Evolutionary conservation across 257 asterid species (phyloP), one percentile per base, ranked within the genome.

Genomic region (Echium plantagineum): DNA sequence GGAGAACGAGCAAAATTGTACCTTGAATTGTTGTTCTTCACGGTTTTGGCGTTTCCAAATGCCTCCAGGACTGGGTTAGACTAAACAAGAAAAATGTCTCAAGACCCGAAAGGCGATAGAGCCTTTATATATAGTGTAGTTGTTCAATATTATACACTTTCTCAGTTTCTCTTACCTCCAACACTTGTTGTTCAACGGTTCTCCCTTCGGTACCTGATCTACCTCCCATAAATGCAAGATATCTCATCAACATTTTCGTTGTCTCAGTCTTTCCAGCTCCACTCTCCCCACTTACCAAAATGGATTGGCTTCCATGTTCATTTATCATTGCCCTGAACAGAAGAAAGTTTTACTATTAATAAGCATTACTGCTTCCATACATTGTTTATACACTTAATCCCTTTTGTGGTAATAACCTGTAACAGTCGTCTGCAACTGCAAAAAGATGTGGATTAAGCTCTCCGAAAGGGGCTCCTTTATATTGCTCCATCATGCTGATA

Each of bases 261-360:
- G 98, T 88, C 82, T 91, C 98, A 0, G 96, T 88, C 78, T 91
- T 91, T 15, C 95, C 96, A 21, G 96, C 98, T 65, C 98, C 98
- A 62, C 96, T 87, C 75, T 91, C 98, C 69, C 98, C 98, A 66
- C 96, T 91, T 57, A 91, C 98, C 84, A 91, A 74, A 67, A 91
- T 91, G 42, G 98, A 88, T 66, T 91, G 95, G 85, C 93, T 91
- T 58, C 89, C 94, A 7, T 82, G 90, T 62, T 91, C 98, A 69
- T 91, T 85, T 53, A 77, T 76, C 75, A 90, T 83, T 58, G 96
- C 70, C 83, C 98, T 90, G 87, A 58, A 53, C 19, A 21, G 38
- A 61, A 26, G 52, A 48, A 57, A 71, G 42, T 49, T 72, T 60
- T 57, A 54, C 52, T 51, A 31, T 42, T 70, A 54, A 26, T 58